Evolutionary conservation across 2,329 filamentous ascomycete genomes (phyloP), one percentile per base, ranked within the genome.

Genomic region (Orbilia ellipsospora): DNA sequence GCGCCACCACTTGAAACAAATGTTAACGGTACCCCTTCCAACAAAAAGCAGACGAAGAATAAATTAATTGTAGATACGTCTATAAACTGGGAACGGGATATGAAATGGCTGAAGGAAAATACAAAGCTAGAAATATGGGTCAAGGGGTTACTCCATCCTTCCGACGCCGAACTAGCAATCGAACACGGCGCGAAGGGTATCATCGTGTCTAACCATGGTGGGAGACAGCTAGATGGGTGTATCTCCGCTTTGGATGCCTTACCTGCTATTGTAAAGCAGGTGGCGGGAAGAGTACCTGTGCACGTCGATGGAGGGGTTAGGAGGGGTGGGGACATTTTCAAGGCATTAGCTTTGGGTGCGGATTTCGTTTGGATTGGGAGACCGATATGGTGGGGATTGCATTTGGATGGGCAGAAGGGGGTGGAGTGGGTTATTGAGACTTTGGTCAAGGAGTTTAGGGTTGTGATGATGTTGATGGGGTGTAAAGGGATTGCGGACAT

Each of bases 281-380:
- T 89, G 0, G 87, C 89, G 1, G 84, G 85, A 16, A 85, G 84
- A 70, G 83, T 90, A n/a, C 86, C 86, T 0, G 83, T 91, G 18
- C 84, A 90, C 51, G 86, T 91, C 15, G 90, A 91, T 78, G 86
- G 84, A 10, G 87, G 87, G 0, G 85, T 89, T 36, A 80, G 87
- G 45, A 84, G 85, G 13, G 87, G 86, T 0, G 85, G 84, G 0
- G 87, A 89, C 79, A 83, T 88, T 10, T 85, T 89, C 81, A 89
- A 89, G 79, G 87, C 87, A 0, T 80, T 87, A 1, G 84, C 85
- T 1, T 79, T 87, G 1, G 86, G 85, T 1, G 86, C 85, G 0
- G 82, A 86, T 63, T 86, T 82, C 79, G 84, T 81, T 70, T 87
- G 81, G 84, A 80, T 86, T 6, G 85, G 86, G 0, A 78, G 85